Conservation (phyloP, 1,284 basidiomycete species). For the Trichosporon coremiiforme region DNA sequence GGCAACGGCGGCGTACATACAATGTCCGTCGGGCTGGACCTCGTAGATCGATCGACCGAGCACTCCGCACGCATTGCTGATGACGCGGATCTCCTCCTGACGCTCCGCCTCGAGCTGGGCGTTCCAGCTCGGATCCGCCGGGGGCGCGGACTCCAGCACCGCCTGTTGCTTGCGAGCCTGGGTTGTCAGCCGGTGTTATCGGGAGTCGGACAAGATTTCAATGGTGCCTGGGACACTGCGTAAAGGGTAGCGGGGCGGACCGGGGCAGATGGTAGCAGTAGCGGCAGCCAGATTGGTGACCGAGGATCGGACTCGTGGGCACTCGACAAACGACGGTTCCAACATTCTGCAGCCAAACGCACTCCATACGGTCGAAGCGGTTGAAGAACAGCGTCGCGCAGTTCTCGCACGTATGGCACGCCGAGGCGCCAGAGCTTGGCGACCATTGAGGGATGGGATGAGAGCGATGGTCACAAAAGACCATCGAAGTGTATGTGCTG, state of each 20-base stretch:
- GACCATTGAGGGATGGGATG: background rate
- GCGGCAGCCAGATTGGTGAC: background rate
- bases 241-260: background rate
- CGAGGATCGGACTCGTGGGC: background rate
- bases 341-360: background rate
- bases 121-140: slow-evolving; percentile 66
- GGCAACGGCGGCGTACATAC: slow-evolving; percentile 87
- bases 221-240: background rate
- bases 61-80: slow-evolving; percentile 68
- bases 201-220: background rate
- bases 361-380: background rate
- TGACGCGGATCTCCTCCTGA: slow-evolving; percentile 71
- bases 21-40: slow-evolving; percentile 94
- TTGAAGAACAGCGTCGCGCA: background rate
- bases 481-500: background rate
- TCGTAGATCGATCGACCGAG: slow-evolving; percentile 71
- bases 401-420: background rate
- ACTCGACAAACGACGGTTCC: background rate
- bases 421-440: slow-evolving; percentile 12
- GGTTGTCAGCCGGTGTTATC: background rate
- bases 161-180: slow-evolving; percentile 77
- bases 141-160: slow-evolving; percentile 64
- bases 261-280: background rate
- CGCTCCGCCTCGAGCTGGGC: slow-evolving; percentile 70
- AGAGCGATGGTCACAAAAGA: background rate